Evolutionary conservation across 208 protist species (phyloP).

Genomic region (Herpetomonas tarakana): DNA sequence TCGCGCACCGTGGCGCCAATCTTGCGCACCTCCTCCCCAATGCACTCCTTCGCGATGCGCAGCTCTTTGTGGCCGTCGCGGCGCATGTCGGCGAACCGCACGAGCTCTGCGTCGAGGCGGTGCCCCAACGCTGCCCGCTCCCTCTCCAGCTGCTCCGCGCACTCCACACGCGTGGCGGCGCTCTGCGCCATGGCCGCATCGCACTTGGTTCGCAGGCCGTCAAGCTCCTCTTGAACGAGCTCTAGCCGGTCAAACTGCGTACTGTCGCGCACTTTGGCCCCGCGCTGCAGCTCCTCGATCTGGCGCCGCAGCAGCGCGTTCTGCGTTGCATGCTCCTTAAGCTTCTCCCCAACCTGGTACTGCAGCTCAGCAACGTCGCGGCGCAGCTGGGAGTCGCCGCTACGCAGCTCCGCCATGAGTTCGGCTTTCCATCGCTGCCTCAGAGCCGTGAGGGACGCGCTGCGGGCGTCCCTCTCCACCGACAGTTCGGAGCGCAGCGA

Average conservation of each 20-base stretch:
- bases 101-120: slow-evolving; percentile 66
- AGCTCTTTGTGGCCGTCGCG: slow-evolving; percentile 57
- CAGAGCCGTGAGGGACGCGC: slow-evolving; percentile 43
- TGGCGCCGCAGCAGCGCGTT: slow-evolving; percentile 41
- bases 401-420: slow-evolving; percentile 60
- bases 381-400: slow-evolving; percentile 38
- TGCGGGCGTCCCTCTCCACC: slow-evolving; percentile 63
- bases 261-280: slow-evolving; percentile 29
- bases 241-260: slow-evolving; percentile 46
- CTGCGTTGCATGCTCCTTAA: slow-evolving; percentile 27
- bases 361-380: slow-evolving; percentile 52
- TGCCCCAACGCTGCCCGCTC: slow-evolving; percentile 47
- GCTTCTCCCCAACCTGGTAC: slow-evolving; percentile 25
- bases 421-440: slow-evolving; percentile 76
- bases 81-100: slow-evolving; percentile 68
- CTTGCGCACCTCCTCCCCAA: slow-evolving; percentile 28
- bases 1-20: slow-evolving; percentile 27
- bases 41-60: slow-evolving; percentile 25
- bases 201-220: slow-evolving; percentile 44
- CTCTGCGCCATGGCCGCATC: slow-evolving; percentile 43
- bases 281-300: slow-evolving; percentile 44
- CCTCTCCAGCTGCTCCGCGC: slow-evolving; percentile 49
- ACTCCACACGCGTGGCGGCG: slow-evolving; percentile 48
- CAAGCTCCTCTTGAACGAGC: slow-evolving; percentile 58
- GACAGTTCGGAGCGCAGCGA: slow-evolving; percentile 52